Conservation (phyloP, 768 basidiomycete species). For the Coprinopsis cinerea region DNA sequence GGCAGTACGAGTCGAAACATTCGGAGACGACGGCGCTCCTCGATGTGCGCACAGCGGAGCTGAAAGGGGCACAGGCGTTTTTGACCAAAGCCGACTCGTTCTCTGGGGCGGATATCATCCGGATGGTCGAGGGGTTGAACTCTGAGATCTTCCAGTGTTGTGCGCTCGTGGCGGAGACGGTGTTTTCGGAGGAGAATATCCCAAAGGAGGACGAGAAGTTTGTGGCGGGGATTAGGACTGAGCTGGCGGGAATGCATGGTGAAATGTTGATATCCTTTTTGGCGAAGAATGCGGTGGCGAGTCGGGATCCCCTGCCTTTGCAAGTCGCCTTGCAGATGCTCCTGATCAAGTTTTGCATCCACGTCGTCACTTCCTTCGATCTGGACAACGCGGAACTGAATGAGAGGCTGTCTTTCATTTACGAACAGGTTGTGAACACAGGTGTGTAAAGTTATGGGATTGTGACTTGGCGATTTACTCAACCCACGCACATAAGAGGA, state of each 20-base stretch:
- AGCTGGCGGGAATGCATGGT: too few species aligned
- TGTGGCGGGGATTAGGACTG: neutral
- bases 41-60: conserved; percentile 29
- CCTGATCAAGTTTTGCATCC: neutral
- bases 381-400: too few species aligned
- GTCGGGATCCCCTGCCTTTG: conserved; percentile 3
- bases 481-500: conserved; percentile 29
- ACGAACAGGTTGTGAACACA: too few species aligned
- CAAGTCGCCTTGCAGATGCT: conserved; percentile 4
- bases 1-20: conserved; percentile 16
- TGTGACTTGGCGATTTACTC: too few species aligned
- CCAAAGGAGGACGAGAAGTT: neutral
- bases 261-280: too few species aligned
- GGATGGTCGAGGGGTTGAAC: conserved; percentile 36
- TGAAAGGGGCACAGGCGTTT: conserved; percentile 37
- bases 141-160: conserved; percentile 42
- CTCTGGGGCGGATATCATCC: conserved; percentile 39
- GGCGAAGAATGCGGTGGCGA: neutral
- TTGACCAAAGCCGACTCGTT: conserved; percentile 37
- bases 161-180: conserved; percentile 36
- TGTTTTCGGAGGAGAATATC: conserved; percentile 3
- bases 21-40: conserved; percentile 16
- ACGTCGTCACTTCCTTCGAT: conserved; percentile 1
- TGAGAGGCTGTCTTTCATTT: too few species aligned
- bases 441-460: too few species aligned